Evolutionary conservation across 2,329 filamentous ascomycete species (phyloP).

Genomic region (Penicillium fuscoglaucum): DNA sequence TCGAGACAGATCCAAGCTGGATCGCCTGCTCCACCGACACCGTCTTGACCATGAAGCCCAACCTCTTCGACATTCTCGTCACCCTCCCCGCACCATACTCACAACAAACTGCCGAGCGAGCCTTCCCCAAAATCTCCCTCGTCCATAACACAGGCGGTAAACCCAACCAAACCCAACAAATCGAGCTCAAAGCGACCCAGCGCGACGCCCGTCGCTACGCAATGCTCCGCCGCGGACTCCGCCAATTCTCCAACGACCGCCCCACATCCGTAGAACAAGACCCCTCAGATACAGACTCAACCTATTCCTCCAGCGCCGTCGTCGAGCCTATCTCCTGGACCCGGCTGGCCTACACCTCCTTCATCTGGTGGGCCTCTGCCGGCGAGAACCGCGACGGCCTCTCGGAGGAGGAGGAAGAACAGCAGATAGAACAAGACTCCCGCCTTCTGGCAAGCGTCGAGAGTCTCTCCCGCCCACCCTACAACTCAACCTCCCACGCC

Average conservation of each 20-base stretch:
- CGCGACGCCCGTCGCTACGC: constrained; percentile 81
- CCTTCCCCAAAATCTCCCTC: constrained; percentile 75
- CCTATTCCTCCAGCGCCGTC: constrained; percentile 46
- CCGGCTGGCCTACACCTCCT: constrained; percentile 60
- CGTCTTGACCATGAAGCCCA: constrained; percentile 80
- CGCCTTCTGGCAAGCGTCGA: constrained; percentile 42
- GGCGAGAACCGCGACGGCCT: constrained; percentile 59
- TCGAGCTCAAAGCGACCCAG: constrained; percentile 75
- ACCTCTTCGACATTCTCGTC: constrained; percentile 86
- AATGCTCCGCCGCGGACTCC: constrained; percentile 64
- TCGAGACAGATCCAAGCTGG: constrained; percentile 64
- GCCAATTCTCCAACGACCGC: constrained; percentile 28
- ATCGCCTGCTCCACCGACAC: constrained; percentile 95
- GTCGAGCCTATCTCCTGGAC: constrained; percentile 62
- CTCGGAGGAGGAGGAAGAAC: constrained; percentile 55
- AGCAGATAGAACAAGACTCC: constrained; percentile 46
- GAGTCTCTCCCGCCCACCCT: constrained; percentile 30
- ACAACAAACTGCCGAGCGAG: constrained; percentile 58
- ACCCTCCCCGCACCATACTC: constrained; percentile 69
- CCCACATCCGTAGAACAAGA: constrained; percentile 28
- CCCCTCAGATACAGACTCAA: constrained; percentile 42
- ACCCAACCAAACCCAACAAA: constrained; percentile 28
- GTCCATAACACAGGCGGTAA: constrained; percentile 59
- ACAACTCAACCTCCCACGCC: background rate
- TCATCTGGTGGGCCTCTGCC: constrained; percentile 69